Conservation (phyloP, 176 grass and related monocot genomes). For the Triticum aestivum region DNA sequence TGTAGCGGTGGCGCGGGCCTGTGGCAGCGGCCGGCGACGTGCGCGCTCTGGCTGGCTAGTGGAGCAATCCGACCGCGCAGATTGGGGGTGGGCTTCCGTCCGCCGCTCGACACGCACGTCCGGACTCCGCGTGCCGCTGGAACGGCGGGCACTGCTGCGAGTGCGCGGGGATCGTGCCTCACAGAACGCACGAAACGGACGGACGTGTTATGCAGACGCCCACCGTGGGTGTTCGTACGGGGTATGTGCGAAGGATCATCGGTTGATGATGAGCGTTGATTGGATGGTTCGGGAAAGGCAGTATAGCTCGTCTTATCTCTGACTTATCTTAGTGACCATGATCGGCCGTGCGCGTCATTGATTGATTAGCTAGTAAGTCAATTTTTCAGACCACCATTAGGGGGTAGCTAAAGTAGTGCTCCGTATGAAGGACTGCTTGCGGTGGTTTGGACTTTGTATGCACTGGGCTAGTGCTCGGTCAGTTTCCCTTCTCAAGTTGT, state of each 20-base stretch:
- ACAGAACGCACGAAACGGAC: neutral
- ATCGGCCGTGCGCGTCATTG: no score
- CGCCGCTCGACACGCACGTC: slow-evolving; percentile 28
- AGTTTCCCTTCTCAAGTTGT: neutral
- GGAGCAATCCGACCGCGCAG: slow-evolving; percentile 30
- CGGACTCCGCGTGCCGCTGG: neutral
- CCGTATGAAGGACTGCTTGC: neutral
- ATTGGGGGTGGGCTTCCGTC: neutral
- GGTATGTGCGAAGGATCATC: neutral
- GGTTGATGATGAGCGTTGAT: neutral
- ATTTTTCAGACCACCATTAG: no score
- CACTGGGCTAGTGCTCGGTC: neutral
- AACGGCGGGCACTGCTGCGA: no score
- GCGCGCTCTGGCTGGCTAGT: neutral
- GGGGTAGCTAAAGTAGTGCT: no score
- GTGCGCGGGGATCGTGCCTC: neutral
- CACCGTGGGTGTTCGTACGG: neutral
- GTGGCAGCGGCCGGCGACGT: slow-evolving; percentile 22
- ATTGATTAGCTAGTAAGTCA: no score
- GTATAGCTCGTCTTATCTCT: neutral
- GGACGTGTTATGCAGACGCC: neutral
- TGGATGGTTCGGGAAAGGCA: neutral
- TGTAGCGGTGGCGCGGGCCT: slow-evolving; percentile 22
- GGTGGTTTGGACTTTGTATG: neutral
- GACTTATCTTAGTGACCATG: neutral